Percentiles rank a stretch among this genome's conserved stretches.
phyloP scores from a whole-genome alignment of 2,329 filamentous ascomycete genomes.

The Tolypocladium paradoxum region DNA sequence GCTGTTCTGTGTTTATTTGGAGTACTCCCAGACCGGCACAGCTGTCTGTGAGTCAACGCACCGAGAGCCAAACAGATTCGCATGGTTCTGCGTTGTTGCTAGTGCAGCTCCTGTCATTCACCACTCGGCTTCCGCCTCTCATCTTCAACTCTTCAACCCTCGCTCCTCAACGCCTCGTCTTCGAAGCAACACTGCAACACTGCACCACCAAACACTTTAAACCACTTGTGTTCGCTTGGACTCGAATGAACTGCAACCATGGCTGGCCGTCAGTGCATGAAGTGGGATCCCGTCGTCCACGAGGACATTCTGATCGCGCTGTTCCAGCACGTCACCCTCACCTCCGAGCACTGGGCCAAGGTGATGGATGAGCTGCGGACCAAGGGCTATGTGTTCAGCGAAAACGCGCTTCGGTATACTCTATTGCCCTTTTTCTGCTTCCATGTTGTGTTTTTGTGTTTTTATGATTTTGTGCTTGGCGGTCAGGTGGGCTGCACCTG shows the following conservation, averaged over 20 bases:
- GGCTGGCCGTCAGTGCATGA: conserved; percentile 20
- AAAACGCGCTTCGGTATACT: conserved; percentile 29
- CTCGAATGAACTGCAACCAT: conserved; percentile 6
- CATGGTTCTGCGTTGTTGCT: not conserved
- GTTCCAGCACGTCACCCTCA: conserved; percentile 24
- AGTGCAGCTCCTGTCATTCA: not conserved
- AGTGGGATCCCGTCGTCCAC: conserved; percentile 31
- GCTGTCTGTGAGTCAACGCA: not conserved
- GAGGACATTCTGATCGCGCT: conserved; percentile 32
- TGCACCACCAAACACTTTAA: not conserved
- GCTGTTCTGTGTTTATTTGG: not conserved
- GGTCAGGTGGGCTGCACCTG: not conserved
- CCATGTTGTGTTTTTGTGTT: not conserved
- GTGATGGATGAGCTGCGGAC: conserved; percentile 25
- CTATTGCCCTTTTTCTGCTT: not conserved
- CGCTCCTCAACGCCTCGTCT: not conserved
- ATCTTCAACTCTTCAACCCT: not conserved
- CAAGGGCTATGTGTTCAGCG: conserved; percentile 29
- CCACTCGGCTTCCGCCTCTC: not conserved
- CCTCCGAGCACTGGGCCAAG: conserved; percentile 18
- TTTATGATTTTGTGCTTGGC: not conserved
- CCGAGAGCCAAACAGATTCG: not conserved
- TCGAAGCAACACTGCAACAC: no score
- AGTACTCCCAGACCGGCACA: not conserved
- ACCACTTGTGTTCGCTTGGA: not conserved